A percentile compares a stretch with the other conserved stretches of the same genome.
phyloP scores from a whole-genome alignment of 179 eudicot genomes.

The Drosera spatulata region DNA sequence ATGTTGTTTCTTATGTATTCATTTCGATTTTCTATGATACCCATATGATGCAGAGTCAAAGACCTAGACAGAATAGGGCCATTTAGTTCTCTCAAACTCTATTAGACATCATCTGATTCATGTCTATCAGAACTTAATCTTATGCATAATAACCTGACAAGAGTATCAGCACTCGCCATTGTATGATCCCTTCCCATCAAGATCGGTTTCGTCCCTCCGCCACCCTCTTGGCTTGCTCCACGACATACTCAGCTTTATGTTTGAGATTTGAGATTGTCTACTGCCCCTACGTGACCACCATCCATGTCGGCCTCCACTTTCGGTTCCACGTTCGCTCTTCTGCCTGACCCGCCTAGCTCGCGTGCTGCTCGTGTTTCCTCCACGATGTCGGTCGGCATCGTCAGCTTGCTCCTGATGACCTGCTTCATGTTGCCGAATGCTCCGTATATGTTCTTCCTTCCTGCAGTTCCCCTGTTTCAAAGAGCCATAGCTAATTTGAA shows the following conservation, averaged over 20 bases:
- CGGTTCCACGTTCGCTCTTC: not conserved
- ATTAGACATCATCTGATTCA: no score
- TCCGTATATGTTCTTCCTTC: not conserved
- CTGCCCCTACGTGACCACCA: not conserved
- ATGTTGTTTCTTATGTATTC: no score
- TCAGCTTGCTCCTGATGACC: not conserved
- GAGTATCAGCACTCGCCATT: no score
- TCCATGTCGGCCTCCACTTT: not conserved
- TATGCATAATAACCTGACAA: no score
- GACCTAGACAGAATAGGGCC: no score
- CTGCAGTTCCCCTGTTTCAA: not conserved
- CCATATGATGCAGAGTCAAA: no score
- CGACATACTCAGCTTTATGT: not conserved
- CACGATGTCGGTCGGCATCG: not conserved
- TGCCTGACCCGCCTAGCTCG: not conserved
- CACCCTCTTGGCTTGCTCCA: no score
- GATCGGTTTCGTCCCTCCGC: no score
- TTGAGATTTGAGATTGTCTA: not conserved
- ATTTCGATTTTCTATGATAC: no score
- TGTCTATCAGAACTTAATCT: no score
- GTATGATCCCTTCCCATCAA: no score
- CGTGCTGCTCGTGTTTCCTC: not conserved
- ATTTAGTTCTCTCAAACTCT: no score
- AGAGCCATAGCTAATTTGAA: not conserved
- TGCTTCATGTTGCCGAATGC: not conserved